Base-by-base conservation (phyloP, 2,329 filamentous ascomycete genomes). In the Aspergillus spinulosporus region DNA sequence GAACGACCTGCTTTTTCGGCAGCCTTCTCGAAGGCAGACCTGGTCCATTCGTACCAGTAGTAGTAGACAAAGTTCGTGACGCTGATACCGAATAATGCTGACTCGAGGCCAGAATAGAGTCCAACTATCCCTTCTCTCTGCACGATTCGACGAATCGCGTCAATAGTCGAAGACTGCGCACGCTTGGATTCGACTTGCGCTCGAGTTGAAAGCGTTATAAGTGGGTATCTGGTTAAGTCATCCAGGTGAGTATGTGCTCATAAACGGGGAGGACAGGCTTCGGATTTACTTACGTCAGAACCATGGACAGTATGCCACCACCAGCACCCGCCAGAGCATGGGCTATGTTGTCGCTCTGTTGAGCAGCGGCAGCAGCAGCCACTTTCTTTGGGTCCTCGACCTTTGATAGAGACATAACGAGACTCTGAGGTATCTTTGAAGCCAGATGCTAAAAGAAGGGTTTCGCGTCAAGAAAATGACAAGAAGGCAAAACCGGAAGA, bases 51-150 rank as follows among this genome's bases (percentile, higher is more conserved):
- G 77, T 97, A 99, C 93, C 85, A 99, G 82, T 97, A 99, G 80
- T 99, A 99, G 82, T 99, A 99, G 47, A 99, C 93, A 73, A 99
- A 99, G 81, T 99, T 99, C 67, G 94, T 99, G 66, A 99, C 88
- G 75, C 89, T 94, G 80, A 99, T 97, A 73, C 94, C 94, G 75
- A 99, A 97, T 45, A 99, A 82, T 50, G 94, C 94, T 60, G 90
- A 95, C 74, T 96, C 91, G 58, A 99, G 85, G 42, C 94, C 94
- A 5, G 94, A 87, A 73, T 97, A 99, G 37, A 99, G 85, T 32
- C 94, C 94, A 2, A 84, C 80, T 55, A 97, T 79, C 67, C 94
- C 94, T 77, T 99, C 94, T 66, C 94, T 89, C 66, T 92, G 88
- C 62, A 99, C 83, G 72, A 99, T 97, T 67, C 87, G 86, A 66